Conservation (phyloP, 768 basidiomycete species). For the Lentinus tigrinus region DNA sequence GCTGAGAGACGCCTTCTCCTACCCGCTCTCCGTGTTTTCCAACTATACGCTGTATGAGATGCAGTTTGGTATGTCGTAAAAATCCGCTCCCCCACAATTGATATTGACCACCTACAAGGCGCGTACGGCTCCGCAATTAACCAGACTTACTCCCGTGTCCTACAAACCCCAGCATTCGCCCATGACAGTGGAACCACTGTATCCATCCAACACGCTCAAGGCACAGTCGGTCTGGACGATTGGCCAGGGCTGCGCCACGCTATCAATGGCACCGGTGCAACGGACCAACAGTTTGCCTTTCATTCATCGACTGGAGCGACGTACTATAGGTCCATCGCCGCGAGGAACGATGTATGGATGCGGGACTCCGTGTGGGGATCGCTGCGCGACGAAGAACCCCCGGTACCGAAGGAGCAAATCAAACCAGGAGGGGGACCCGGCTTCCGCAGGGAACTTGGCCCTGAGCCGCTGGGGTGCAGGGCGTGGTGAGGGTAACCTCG, state of each 20-base stretch:
- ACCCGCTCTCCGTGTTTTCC: constrained; percentile 43
- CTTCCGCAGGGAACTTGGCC: not conserved
- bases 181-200: not conserved
- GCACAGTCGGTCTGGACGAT: constrained; percentile 7
- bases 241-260: constrained; percentile 8
- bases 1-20: constrained; percentile 46
- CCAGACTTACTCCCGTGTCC: constrained; percentile 6
- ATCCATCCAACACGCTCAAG: constrained; percentile 7
- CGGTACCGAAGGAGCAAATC: constrained; percentile 6
- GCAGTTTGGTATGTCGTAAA: not conserved
- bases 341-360: constrained; percentile 6
- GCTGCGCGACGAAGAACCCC: constrained; percentile 2
- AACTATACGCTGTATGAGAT: constrained; percentile 9
- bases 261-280: constrained; percentile 11
- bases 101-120: not conserved
- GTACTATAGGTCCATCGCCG: constrained; percentile 6
- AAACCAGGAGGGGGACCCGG: constrained; percentile 2
- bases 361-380: constrained; percentile 8
- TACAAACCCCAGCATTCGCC: constrained; percentile 1
- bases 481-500: not conserved
- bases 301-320: not conserved
- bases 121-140: constrained; percentile 7
- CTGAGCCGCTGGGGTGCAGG: not conserved
- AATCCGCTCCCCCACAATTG: not conserved
- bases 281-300: constrained; percentile 6